These are phyloP conservation scores for Penicillium sclerotigenum DNA, from an alignment of 2,329 filamentous ascomycete species.

Conservation along the genomic window DNA sequence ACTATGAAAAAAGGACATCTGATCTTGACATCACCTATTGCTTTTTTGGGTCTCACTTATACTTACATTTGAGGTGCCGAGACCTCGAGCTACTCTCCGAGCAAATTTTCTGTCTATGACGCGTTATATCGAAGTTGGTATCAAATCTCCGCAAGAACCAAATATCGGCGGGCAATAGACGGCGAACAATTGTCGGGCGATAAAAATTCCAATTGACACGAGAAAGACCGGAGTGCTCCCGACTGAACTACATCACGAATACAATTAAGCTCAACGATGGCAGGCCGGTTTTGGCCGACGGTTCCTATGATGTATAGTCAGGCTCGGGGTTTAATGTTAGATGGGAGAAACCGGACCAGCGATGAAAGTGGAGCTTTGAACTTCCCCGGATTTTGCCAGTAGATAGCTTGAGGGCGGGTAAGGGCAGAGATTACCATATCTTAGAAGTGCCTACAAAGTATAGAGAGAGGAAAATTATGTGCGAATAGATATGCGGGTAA, in stretches of 20 bases:
- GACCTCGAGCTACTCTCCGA: too few species aligned
- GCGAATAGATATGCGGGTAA: conserved; percentile 4
- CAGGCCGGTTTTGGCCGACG: not conserved
- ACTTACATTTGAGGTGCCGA: not conserved
- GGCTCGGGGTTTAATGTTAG: not conserved
- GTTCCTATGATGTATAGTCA: not conserved
- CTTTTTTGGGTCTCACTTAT: not conserved
- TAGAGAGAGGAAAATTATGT: not conserved
- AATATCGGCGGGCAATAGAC: not conserved
- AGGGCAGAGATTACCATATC: not conserved
- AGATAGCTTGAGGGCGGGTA: not conserved
- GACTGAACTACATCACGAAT: not conserved
- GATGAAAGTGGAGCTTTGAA: conserved; percentile 1
- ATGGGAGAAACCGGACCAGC: conserved; percentile 3
- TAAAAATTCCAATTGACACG: not conserved
- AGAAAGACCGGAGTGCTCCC: not conserved
- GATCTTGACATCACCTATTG: not conserved
- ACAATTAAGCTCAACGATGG: not conserved
- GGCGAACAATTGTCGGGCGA: not conserved
- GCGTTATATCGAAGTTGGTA: not conserved
- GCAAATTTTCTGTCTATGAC: not conserved
- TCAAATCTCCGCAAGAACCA: not conserved
- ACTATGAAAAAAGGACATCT: not conserved
- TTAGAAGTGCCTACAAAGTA: not conserved
- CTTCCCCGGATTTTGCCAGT: conserved; percentile 5